Evolutionary conservation across 169 alveolate species (phyloP), one percentile per base, ranked within the genome.

Genomic region (Plasmodium cynomolgi): DNA sequence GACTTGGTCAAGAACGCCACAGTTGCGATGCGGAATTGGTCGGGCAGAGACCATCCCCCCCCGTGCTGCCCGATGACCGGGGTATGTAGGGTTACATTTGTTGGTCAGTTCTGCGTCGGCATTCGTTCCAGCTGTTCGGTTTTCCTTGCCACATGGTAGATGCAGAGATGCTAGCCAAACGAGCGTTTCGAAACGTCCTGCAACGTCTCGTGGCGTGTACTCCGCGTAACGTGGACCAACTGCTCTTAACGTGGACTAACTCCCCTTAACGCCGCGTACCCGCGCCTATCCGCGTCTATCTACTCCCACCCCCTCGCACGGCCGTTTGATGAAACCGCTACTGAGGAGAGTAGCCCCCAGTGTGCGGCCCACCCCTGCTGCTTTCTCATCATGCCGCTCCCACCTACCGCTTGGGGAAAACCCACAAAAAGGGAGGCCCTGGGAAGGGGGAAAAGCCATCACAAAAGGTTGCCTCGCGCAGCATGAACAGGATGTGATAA

Each of bases 401-500:
- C 41, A 74, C 41, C 56, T 9, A 26, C 26, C 81, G 8, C 62
- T 7, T 50, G 81, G 41, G 34, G 71, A 41, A 74, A 84, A 44
- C 11, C 8, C 23, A 15, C 34, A 44, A 23, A 72, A 41, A 47
- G 13, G 68, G 2, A n/a, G 72, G 3, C 20, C 77, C 37, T 73
- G 20, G 91, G 81, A 82, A 20, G 82, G 54, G 8, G 56, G 33
- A 13, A 72, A 84, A 47, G 20, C 37, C 17, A 31, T 34, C 5
- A 37, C 81, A 20, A 90, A 80, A 80, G 26, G 9, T 39, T 56
- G 15, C 50, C 74, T 47, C 15, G 50, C 82, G 29, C 41, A 73
- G 23, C 86, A 90, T 41, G 85, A 90, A 34, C 33, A 41, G n/a
- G 83, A 90, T 9, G 83, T 90, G 1, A 80, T 90, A 58, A 90